phyloP scores from a whole-genome alignment of 208 protist species.

The Leishmania tropica region DNA sequence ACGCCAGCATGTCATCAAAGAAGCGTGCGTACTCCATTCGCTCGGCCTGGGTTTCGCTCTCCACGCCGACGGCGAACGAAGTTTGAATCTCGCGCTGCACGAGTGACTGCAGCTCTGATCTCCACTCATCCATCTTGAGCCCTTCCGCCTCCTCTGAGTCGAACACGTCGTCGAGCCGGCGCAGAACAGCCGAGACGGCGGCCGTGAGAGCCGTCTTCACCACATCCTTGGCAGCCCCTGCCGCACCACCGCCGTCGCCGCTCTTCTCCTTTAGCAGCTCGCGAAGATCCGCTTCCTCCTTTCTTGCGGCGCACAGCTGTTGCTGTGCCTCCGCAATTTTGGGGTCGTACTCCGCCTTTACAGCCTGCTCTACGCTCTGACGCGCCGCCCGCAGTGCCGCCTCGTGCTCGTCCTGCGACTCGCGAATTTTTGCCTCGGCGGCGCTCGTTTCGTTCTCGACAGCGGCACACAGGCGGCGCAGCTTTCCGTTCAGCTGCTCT shows the following conservation, averaged over 20 bases:
- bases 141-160: conserved; percentile 25
- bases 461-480: conserved; percentile 48
- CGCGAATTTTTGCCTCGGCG: conserved; percentile 48
- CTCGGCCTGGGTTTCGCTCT: conserved; percentile 65
- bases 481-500: conserved; percentile 59
- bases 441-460: conserved; percentile 62
- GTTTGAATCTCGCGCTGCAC: conserved; percentile 72
- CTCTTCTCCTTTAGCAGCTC: conserved; percentile 46
- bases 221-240: conserved; percentile 16
- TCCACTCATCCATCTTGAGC: conserved; percentile 40
- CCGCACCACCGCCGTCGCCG: conserved; percentile 21
- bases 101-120: conserved; percentile 50
- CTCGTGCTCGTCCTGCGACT: conserved; percentile 59
- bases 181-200: conserved; percentile 59
- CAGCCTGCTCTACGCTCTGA: conserved; percentile 46
- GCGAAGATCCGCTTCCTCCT: conserved; percentile 57
- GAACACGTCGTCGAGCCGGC: conserved; percentile 58
- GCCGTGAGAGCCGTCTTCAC: conserved; percentile 56
- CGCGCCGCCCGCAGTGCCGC: conserved; percentile 45
- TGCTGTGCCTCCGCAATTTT: conserved; percentile 44
- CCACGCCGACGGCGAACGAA: conserved; percentile 65
- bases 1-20: conserved; percentile 73
- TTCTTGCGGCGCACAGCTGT: conserved; percentile 40
- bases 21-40: conserved; percentile 54
- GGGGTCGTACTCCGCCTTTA: conserved; percentile 55